Base-by-base conservation (phyloP, 176 grass and related monocot species). In the Hordeum marinum region DNA sequence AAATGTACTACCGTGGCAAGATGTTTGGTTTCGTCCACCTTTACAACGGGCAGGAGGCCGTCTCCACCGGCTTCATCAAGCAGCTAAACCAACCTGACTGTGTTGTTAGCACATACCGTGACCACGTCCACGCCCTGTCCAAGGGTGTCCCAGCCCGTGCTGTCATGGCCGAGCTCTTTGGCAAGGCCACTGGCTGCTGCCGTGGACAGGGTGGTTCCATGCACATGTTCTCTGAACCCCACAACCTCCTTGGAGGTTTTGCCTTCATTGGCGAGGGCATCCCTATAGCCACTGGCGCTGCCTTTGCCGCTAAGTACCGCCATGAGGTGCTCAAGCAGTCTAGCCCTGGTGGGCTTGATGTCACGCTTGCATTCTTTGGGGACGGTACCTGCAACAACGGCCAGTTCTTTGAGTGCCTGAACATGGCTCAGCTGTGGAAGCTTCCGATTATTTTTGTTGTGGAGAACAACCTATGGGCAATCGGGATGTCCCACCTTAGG, bases 391-490 rank as follows among this genome's bases (percentile, higher is more conserved):
- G 93, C 85, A 98, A 98, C 63, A 98, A 95, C 3, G 95, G 95
- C 2, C 95, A 98, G 80, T 95, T 98, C 83, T 98, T 98, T 79
- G 93, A 98, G 89, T 98, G 95, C 85, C 85, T 98, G 20, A 98
- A 98, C 91, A 98, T 98, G 95, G 95, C 95, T 24, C 95, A 98
- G 39, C 89, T 98, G 13, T 98, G 96, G 96, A 98, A 96, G 84
- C 88, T 98, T 36, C 96, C 96, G 64, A 96, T 98, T 24, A 73
- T 98, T 35, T 96, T 98, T 94, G 96, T 98, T 87, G 96, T 99
- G 81, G 96, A 99, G 52, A 99, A 99, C 75, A 99, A 99, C 31
- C 85, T 94, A 36, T 99, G 93, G 93, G 93, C 96, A 21, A 96
- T 99, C 11, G 91, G 91, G 42, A 99, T 96, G 96, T 99, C 96